Base-by-base conservation (phyloP, 306 rosid species). In the Neltuma alba region DNA sequence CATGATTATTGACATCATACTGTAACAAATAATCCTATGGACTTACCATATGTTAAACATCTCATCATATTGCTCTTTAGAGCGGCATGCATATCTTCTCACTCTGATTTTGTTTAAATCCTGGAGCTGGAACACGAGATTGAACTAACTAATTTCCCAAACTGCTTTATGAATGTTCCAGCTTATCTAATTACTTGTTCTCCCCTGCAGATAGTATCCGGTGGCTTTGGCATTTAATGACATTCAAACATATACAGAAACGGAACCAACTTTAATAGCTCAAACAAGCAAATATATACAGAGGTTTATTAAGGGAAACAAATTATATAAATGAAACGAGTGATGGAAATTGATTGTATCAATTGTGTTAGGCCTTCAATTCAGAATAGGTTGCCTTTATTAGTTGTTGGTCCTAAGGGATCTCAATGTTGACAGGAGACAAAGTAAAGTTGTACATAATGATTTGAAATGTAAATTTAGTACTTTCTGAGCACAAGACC, bases 71-170 rank as follows among this genome's bases (percentile, higher is more conserved):
- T 47, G 50, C 48, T 30, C 48, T 30, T 9, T 7, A 30, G 54
- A 16, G 75, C 30, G 55, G 42, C 76, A 37, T 57, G 74, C 41
- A 79, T 74, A 41, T 67, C 67, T 47, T 54, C 77, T 27, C 21
- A 37, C 30, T 36, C 4, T 25, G 63, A 42, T 68, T 68, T 36
- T 68, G 45, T 75, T 44, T 48, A 50, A 74, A 47, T 66, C 21
- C 36, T 5, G 55, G 58, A 23, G 57, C 73, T 66, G 66, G 57
- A 42, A 25, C 60, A 57, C 47, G 55, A 23, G 76, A 18, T 69
- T 69, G 9, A 40, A 68, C 67, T 16, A 1, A 47, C 54, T 47
- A 16, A 15, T 47, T 57, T 74, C 42, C 20, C 54, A 60, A 65
- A 50, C 38, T 1, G 50, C 70, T 36, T 66, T 21, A 65, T 58